Evolutionary conservation across 2,329 filamentous ascomycete genomes (phyloP).

Genomic region (Exophiala sideris): DNA sequence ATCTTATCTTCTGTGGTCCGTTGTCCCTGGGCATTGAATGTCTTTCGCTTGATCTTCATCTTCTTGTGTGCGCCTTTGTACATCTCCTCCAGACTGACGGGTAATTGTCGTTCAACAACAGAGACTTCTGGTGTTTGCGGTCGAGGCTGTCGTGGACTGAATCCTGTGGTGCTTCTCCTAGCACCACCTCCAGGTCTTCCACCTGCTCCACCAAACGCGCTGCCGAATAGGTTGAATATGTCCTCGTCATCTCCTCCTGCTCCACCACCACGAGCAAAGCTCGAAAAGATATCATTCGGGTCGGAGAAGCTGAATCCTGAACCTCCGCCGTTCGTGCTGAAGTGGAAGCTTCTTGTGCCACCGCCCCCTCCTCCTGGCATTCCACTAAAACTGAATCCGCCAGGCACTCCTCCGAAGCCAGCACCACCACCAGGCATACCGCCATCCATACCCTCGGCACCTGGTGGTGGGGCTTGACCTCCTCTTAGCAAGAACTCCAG

Average conservation of each 20-base stretch:
- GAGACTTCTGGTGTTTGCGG: slow-evolving; percentile 74
- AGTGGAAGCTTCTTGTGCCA: slow-evolving; percentile 49
- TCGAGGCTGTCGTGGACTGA: slow-evolving; percentile 24
- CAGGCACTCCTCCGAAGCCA: slow-evolving; percentile 48
- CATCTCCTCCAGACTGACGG: slow-evolving; percentile 81
- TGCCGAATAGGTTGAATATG: slow-evolving; percentile 54
- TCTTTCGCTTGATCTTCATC: slow-evolving; percentile 97
- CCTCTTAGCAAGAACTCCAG: slow-evolving; percentile 88
- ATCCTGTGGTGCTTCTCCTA: slow-evolving; percentile 32
- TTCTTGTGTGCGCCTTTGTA: slow-evolving; percentile 88
- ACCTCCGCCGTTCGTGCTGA: slow-evolving; percentile 47
- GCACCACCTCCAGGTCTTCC: slow-evolving; percentile 36
- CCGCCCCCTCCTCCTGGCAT: slow-evolving; percentile 55
- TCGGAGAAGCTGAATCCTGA: slow-evolving; percentile 78
- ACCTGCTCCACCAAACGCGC: slow-evolving; percentile 39
- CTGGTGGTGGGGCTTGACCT: slow-evolving; percentile 64
- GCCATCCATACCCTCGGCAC: slow-evolving; percentile 46
- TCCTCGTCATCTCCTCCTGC: slow-evolving; percentile 51
- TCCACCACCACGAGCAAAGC: slow-evolving; percentile 64
- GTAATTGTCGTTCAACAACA: slow-evolving; percentile 80
- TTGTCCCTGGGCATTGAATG: slow-evolving; percentile 81
- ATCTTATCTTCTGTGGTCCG: slow-evolving; percentile 84
- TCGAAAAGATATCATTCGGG: slow-evolving; percentile 77
- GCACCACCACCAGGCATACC: slow-evolving; percentile 53
- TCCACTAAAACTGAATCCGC: slow-evolving; percentile 48